Conservation (phyloP, 371 early-diverging fungal species). For the Haplosporangium sp. region DNA sequence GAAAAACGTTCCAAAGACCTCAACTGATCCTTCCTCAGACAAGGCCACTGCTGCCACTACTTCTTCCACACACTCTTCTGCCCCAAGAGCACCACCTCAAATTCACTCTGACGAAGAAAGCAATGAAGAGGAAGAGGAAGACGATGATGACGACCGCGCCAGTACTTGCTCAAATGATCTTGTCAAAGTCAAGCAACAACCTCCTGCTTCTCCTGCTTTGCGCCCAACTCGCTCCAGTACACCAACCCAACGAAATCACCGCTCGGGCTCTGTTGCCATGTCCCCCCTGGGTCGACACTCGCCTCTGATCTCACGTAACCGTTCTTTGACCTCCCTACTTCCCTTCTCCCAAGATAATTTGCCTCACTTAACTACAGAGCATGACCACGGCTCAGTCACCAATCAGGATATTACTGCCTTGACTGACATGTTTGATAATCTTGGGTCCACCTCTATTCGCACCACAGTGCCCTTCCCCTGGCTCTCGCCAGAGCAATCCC, state of each 20-base stretch:
- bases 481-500: conserved; percentile 55
- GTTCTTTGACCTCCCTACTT: conserved; percentile 39
- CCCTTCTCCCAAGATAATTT: conserved; percentile 40
- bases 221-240: conserved; percentile 29
- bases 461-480: conserved; percentile 56
- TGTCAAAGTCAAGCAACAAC: conserved; percentile 45
- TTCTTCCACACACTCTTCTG: neutral
- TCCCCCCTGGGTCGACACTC: conserved; percentile 46
- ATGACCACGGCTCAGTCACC: conserved; percentile 23
- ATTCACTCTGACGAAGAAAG: too few species aligned
- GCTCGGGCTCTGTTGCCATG: conserved; percentile 32
- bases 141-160: conserved; percentile 34
- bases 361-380: conserved; percentile 19
- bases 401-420: conserved; percentile 40
- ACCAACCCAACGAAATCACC: conserved; percentile 20
- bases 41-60: too few species aligned
- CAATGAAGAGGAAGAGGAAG: conserved; percentile 12
- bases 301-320: conserved; percentile 53
- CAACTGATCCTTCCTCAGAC: conserved; percentile 1
- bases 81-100: conserved; percentile 15
- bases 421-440: conserved; percentile 47
- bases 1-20: conserved; percentile 3
- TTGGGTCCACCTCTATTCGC: conserved; percentile 50
- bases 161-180: conserved; percentile 38
- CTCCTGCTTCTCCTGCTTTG: conserved; percentile 40